Base-by-base conservation (phyloP, 352 stramenopile genomes). In the Phytophthora pluvialis region DNA sequence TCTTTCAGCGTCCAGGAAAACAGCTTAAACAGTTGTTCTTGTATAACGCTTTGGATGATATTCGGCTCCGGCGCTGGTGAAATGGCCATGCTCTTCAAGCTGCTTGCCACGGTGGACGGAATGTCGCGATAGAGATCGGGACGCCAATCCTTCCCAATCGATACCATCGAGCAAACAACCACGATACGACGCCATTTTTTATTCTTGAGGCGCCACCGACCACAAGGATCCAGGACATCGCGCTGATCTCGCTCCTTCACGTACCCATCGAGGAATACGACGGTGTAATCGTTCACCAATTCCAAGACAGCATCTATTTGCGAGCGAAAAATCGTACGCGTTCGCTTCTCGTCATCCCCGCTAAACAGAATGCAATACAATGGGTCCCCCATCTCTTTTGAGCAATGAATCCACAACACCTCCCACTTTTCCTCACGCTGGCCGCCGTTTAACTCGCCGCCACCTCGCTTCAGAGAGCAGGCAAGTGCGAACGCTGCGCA, bases 401-500 rank as follows among this genome's bases (percentile, higher is more conserved):
- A 21, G 9, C 46, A 53, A 15, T 47, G 31, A 33, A 60, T 52
- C 58, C 47, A 66, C 58, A 66, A 7, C 25, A 60, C 33, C 25
- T 67, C 28, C 57, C 57, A 59, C 9, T 31, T 16, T 12, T 48
- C 29, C 31, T 43, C 11, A 13, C 18, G 36, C 36, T 42, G 36
- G 3, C 3, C n/a, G 36, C 18, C 18, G 6, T 12, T 7, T 28
- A 28, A 12, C 12, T 5, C 18, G 5, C 9, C n/a, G 5, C 12
- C 39, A 28, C n/a, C 25, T 50, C 59, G 40, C 7, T 60, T 36
- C 21, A 67, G 42, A 44, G 40, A 67, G 29, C 48, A 67, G 1
- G 49, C 59, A 55, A 60, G 60, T 12, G 59, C 48, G 9, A 67
- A 55, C n/a, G 49, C 49, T 15, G 48, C 31, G 21, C 39, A 67